A percentile compares a stretch with the other conserved stretches of the same genome.
Evolutionary conservation across 2,329 filamentous ascomycete species (phyloP).

Genomic region (Daldinia sp.): DNA sequence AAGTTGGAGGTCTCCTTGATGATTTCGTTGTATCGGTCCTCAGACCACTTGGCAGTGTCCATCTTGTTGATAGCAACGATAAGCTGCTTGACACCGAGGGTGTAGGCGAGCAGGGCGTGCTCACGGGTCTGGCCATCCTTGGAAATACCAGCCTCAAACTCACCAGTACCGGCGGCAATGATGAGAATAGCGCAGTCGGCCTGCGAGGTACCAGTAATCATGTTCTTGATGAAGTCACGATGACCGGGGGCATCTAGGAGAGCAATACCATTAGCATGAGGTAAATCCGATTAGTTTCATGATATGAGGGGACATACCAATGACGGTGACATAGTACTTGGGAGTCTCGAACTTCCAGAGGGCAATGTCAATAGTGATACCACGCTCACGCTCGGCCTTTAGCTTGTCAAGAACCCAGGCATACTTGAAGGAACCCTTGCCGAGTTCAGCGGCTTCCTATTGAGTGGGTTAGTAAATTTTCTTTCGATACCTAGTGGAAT

Average conservation of each 20-base stretch:
- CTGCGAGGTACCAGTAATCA: constrained; percentile 99
- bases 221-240: constrained; percentile 99
- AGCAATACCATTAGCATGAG: constrained; percentile 35
- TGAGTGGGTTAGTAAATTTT: constrained; percentile 39
- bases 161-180: constrained; percentile 99
- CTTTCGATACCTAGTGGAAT: neutral
- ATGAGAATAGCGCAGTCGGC: constrained; percentile 99
- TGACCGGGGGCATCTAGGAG: constrained; percentile 89
- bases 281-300: neutral
- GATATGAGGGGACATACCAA: constrained; percentile 67
- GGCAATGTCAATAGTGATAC: constrained; percentile 99
- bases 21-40: constrained; percentile 97
- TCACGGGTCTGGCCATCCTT: constrained; percentile 99
- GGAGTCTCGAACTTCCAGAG: constrained; percentile 99
- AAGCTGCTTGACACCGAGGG: constrained; percentile 99
- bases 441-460: constrained; percentile 97
- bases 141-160: constrained; percentile 99
- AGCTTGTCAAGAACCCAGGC: constrained; percentile 99
- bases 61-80: constrained; percentile 99
- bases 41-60: constrained; percentile 99
- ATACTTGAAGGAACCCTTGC: constrained; percentile 99
- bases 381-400: constrained; percentile 99
- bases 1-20: constrained; percentile 99
- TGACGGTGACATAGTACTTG: constrained; percentile 98
- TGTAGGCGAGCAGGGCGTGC: constrained; percentile 99